Base-by-base conservation (phyloP, 2,329 filamentous ascomycete species). In the Diaporthe sp. region DNA sequence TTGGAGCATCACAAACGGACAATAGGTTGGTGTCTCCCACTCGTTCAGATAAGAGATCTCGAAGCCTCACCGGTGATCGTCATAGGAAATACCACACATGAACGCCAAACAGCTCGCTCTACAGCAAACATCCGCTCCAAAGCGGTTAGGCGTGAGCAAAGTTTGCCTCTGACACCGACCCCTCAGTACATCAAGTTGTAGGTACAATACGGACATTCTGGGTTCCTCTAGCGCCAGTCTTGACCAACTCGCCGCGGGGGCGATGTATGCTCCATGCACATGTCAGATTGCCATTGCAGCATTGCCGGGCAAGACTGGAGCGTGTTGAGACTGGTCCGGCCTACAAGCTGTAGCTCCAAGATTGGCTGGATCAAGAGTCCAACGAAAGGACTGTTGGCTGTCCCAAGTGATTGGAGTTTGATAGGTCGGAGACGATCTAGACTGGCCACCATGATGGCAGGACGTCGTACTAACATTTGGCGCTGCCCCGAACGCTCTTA, bases 401-500 rank as follows among this genome's bases (percentile, higher is more conserved):
- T 12, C 15, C 15, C 34, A 28, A 5, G 4, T 25, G 44, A 10
- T n/a, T 37, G 31, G 34, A 34, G 9, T 2, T 25, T 15, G 15
- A 5, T 28, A 22, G 13, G 31, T 25, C 31, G 31, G 15, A 5
- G 22, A 2, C 12, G 46, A 10, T 42, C 22, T 53, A 55, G 44
- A 51, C n/a, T 67, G 22, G 19, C 25, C 34, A 22, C 46, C 31
- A 69, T 69, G 49, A 69, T 69, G 65, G 55, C 65, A 46, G 15
- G 49, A 55, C 19, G 65, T 69, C 65, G 65, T 25, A 42, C 65
- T 69, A 69, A 15, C 7, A 22, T 42, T 28, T 69, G 46, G 49
- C 46, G 37, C 49, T 39, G 49, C 46, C 46, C 31, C 49, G 22
- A 42, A 53, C 65, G 10, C 34, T 19, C n/a, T 42, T 42, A 55